A percentile compares a stretch with the other conserved stretches of the same genome.
These are phyloP conservation scores for Cyberlindnera petersonii DNA, from an alignment of 805 yeast species.

Conservation along the genomic window DNA sequence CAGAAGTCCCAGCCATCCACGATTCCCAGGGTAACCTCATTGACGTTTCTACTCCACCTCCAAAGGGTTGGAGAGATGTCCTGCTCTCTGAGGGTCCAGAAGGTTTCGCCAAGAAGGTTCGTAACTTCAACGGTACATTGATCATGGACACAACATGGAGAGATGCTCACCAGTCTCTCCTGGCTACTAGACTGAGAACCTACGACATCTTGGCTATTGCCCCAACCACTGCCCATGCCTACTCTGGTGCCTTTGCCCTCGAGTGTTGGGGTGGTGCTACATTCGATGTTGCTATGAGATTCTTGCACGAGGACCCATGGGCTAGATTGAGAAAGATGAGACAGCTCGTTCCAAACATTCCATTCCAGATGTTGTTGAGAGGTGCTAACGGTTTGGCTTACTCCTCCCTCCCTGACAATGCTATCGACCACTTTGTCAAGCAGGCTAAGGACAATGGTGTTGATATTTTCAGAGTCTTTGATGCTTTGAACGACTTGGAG, in stretches of 20 bases:
- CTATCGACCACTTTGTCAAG: constrained; percentile 92
- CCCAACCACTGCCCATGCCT: constrained; percentile 86
- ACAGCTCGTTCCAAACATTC: constrained; percentile 92
- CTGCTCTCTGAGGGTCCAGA: constrained; percentile 83
- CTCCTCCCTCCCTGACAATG: constrained; percentile 96
- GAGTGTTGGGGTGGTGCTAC: constrained; percentile 99
- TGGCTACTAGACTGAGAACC: constrained; percentile 97
- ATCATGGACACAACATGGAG: constrained; percentile 99
- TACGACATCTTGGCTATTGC: constrained; percentile 89
- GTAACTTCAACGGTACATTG: constrained; percentile 79
- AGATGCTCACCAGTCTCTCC: constrained; percentile 97
- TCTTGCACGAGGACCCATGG: constrained; percentile 99
- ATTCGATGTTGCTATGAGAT: constrained; percentile 97
- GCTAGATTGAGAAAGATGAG: constrained; percentile 86
- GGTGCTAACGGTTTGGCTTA: constrained; percentile 99
- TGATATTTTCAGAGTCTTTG: constrained; percentile 96
- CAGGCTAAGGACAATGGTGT: constrained; percentile 96
- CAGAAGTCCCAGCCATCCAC: constrained; percentile 69
- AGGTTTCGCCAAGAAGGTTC: constrained; percentile 83
- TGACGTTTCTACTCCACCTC: constrained; percentile 51
- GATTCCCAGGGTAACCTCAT: constrained; percentile 58
- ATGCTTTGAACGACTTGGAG: constrained; percentile 93
- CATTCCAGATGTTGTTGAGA: constrained; percentile 98
- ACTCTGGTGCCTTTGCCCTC: constrained; percentile 85
- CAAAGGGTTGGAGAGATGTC: constrained; percentile 90